Percentiles rank a stretch among this genome's conserved stretches.
Conservation (phyloP, 345 rosid genomes). For the Turritis glabra region DNA sequence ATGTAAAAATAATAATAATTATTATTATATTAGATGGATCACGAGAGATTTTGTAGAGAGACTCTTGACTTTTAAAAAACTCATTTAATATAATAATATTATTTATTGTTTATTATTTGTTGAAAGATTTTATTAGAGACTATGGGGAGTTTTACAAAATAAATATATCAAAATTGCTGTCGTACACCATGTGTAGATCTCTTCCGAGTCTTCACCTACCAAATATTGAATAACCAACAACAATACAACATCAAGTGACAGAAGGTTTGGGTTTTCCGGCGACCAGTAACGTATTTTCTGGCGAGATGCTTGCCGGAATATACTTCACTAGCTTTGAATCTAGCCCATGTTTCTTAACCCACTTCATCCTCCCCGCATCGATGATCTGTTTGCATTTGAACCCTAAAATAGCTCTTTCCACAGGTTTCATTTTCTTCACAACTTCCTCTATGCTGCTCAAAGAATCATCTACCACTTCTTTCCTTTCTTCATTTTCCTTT, state of each 20-base stretch:
- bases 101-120: no score
- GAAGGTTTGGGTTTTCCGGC: conserved; percentile 33
- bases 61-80: no score
- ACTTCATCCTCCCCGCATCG: conserved; percentile 77
- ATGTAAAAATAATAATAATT: no score
- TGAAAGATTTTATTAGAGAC: no score
- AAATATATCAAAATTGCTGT: conserved; percentile 12
- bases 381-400: conserved; percentile 88
- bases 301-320: conserved; percentile 70
- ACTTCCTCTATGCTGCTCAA: conserved; percentile 52
- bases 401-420: conserved; percentile 73
- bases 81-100: no score
- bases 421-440: conserved; percentile 63
- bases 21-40: no score
- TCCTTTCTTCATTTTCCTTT: conserved; percentile 49
- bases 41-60: no score
- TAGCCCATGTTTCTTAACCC: conserved; percentile 61
- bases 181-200: not conserved
- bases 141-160: not conserved
- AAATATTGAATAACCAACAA: not conserved
- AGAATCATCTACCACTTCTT: conserved; percentile 37
- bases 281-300: conserved; percentile 75
- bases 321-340: conserved; percentile 67
- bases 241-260: conserved; percentile 16
- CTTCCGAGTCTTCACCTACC: conserved; percentile 23